phyloP scores from a whole-genome alignment of 768 basidiomycete genomes.

The Boletus huronensis region DNA sequence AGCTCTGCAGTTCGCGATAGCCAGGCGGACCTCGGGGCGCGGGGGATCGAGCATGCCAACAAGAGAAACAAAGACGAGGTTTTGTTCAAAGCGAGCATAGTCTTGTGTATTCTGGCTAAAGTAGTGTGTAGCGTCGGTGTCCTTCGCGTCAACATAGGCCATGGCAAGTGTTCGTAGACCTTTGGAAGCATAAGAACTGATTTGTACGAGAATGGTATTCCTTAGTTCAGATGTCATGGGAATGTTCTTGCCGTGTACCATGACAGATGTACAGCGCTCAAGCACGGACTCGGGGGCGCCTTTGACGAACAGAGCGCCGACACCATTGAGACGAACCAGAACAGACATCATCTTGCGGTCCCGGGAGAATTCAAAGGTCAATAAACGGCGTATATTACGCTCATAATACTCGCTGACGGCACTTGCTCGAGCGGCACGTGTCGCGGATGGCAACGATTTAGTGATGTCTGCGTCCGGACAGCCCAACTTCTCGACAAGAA shows the following conservation, averaged over 20 bases:
- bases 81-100: slow-evolving; percentile 86
- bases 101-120: slow-evolving; percentile 73
- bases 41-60: slow-evolving; percentile 99
- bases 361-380: slow-evolving; percentile 97
- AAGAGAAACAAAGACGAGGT: slow-evolving; percentile 91
- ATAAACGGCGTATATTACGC: slow-evolving; percentile 64
- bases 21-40: slow-evolving; percentile 84
- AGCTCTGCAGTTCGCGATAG: slow-evolving; percentile 85
- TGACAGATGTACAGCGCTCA: slow-evolving; percentile 77
- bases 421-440: slow-evolving; percentile 63
- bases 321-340: slow-evolving; percentile 65
- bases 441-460: slow-evolving; percentile 54
- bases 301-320: slow-evolving; percentile 86
- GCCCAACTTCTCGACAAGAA: slow-evolving; percentile 92
- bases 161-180: slow-evolving; percentile 91
- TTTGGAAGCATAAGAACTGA: slow-evolving; percentile 67
- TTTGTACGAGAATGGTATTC: slow-evolving; percentile 56
- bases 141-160: slow-evolving; percentile 77
- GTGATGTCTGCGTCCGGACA: slow-evolving; percentile 58
- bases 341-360: slow-evolving; percentile 99
- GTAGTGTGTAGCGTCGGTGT: slow-evolving; percentile 79
- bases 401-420: slow-evolving; percentile 87
- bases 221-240: slow-evolving; percentile 66
- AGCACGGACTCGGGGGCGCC: slow-evolving; percentile 95
- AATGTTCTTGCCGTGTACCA: slow-evolving; percentile 59